A percentile compares a stretch with the other conserved stretches of the same genome.
These are phyloP conservation scores for Talaromyces trachyspermus DNA, from an alignment of 495 filamentous ascomycete species.

Conservation along the genomic window DNA sequence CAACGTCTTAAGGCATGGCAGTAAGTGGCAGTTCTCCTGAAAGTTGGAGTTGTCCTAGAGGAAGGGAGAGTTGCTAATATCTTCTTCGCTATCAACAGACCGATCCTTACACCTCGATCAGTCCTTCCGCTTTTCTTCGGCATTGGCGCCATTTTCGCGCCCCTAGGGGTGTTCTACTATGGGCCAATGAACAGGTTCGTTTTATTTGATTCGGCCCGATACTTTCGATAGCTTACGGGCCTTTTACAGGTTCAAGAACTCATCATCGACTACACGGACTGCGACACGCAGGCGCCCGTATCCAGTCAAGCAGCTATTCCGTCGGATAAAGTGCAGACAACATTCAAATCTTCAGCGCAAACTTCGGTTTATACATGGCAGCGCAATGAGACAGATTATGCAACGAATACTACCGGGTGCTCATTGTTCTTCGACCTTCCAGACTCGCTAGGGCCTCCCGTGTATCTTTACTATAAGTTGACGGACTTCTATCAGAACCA, in stretches of 20 bases:
- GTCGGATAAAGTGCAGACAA: conserved; percentile 45
- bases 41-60: background rate
- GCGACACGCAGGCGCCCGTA: conserved; percentile 44
- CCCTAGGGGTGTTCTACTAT: conserved; percentile 81
- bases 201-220: background rate
- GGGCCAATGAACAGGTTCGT: conserved; percentile 66
- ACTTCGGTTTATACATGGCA: conserved; percentile 30
- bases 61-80: background rate
- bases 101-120: conserved; percentile 88
- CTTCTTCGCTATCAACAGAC: conserved; percentile 38
- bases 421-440: conserved; percentile 69
- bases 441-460: conserved; percentile 66
- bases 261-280: conserved; percentile 81
- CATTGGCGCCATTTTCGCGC: conserved; percentile 79
- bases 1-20: conserved; percentile 94
- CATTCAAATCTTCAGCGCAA: conserved; percentile 52
- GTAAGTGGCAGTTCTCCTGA: conserved; percentile 45
- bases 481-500: conserved; percentile 99
- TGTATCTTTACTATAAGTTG: conserved; percentile 88
- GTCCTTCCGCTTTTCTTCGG: conserved; percentile 85
- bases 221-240: no score
- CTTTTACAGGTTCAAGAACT: conserved; percentile 74
- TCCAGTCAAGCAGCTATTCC: conserved; percentile 37
- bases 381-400: conserved; percentile 7
- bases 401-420: conserved; percentile 40